Conservation (phyloP, 176 grass and related monocot species). For the Luzula sylvatica region DNA sequence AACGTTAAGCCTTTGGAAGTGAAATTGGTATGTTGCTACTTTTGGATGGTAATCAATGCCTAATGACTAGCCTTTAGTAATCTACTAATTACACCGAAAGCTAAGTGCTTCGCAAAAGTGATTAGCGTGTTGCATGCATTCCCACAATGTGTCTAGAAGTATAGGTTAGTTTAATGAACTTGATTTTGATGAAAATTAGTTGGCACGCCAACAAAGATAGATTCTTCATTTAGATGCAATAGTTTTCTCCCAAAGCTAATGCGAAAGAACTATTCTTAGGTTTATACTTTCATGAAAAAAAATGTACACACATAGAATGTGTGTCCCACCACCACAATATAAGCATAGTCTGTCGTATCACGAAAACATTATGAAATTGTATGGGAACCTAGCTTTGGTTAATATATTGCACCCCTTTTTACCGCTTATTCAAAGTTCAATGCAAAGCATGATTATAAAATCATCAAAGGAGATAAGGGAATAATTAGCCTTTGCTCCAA, state of each 20-base stretch:
- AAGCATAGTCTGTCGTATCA: constrained; percentile 76
- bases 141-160: not conserved
- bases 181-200: constrained; percentile 1
- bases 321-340: constrained; percentile 48
- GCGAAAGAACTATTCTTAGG: constrained; percentile 32
- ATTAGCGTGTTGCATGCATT: constrained; percentile 24
- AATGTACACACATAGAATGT: constrained; percentile 45
- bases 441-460: constrained; percentile 40
- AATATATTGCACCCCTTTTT: constrained; percentile 46
- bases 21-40: constrained; percentile 8
- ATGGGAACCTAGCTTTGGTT: constrained; percentile 53
- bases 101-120: not conserved
- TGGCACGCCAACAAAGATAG: constrained; percentile 48
- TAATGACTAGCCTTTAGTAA: constrained; percentile 13
- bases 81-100: constrained; percentile 12
- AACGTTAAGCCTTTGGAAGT: constrained; percentile 4
- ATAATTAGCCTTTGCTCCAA: constrained; percentile 40
- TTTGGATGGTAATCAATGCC: constrained; percentile 18
- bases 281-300: constrained; percentile 35
- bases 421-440: constrained; percentile 59
- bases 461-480: constrained; percentile 51
- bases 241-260: constrained; percentile 45
- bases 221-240: constrained; percentile 17
- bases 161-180: not conserved
- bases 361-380: constrained; percentile 47